Evolutionary conservation across 2,329 filamentous ascomycete genomes (phyloP).

Genomic region (Neonectria ditissima): DNA sequence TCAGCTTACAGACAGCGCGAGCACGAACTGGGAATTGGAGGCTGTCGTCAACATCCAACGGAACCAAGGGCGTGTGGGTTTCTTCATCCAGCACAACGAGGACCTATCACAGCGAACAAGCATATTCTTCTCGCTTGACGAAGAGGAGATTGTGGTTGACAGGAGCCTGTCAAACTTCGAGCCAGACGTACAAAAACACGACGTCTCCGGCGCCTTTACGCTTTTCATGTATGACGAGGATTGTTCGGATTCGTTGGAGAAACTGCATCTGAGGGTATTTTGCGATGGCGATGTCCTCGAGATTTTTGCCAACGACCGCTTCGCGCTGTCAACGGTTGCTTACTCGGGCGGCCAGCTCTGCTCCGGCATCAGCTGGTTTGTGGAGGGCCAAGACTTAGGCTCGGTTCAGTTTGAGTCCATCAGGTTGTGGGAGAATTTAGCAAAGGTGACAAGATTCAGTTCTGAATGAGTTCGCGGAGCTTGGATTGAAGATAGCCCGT

Average conservation of each 20-base stretch:
- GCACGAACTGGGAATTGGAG: constrained; percentile 42
- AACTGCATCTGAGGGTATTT: constrained; percentile 40
- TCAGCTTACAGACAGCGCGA: constrained; percentile 7
- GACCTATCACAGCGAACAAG: constrained; percentile 50
- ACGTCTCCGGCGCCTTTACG: constrained; percentile 57
- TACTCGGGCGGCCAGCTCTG: constrained; percentile 36
- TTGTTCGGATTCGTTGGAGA: constrained; percentile 34
- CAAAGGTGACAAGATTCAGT: neutral
- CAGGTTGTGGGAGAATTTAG: constrained; percentile 39
- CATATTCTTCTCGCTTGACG: constrained; percentile 52
- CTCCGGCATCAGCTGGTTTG: constrained; percentile 42
- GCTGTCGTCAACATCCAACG: constrained; percentile 36
- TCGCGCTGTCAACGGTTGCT: constrained; percentile 44
- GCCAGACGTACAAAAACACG: constrained; percentile 50
- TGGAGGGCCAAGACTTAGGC: constrained; percentile 21
- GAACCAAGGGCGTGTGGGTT: constrained; percentile 27
- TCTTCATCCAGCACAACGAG: constrained; percentile 42
- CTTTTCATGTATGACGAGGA: constrained; percentile 50
- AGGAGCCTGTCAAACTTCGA: constrained; percentile 49
- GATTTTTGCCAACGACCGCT: constrained; percentile 45
- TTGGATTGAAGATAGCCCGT: too few species aligned
- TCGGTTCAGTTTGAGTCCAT: constrained; percentile 37
- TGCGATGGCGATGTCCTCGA: constrained; percentile 43
- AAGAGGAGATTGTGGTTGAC: constrained; percentile 56
- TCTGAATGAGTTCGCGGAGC: neutral